phyloP scores from a whole-genome alignment of 139 green algal genomes.

The Chlamydomonas eustigma region DNA sequence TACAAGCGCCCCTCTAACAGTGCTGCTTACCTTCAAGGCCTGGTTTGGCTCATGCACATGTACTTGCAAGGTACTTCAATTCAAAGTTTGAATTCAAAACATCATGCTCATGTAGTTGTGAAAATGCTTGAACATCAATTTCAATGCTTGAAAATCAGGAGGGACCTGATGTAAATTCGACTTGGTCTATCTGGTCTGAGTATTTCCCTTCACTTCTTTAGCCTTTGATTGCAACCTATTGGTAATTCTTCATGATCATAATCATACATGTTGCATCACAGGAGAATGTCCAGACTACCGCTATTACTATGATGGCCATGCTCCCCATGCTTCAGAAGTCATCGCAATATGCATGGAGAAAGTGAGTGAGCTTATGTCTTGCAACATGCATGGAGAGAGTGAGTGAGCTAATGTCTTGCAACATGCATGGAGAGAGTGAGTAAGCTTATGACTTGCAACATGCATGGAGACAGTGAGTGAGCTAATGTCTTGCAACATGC shows the following conservation, averaged over 20 bases:
- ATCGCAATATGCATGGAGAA: neutral
- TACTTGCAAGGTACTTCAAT: conserved; percentile 57
- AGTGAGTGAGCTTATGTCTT: too few relatives aligned
- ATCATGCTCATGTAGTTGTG: neutral
- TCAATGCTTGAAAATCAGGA: neutral
- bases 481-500: too few relatives aligned
- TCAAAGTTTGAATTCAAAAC: neutral
- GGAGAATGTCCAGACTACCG: conserved; percentile 63
- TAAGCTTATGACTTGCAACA: too few relatives aligned
- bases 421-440: too few relatives aligned
- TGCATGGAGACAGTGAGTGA: too few relatives aligned
- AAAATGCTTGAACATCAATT: neutral
- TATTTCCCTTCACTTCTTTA: too few relatives aligned
- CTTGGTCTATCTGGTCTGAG: too few relatives aligned
- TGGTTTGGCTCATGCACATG: conserved; percentile 78
- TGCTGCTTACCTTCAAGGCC: conserved; percentile 25
- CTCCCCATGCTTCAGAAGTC: conserved; percentile 11
- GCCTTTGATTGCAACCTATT: neutral
- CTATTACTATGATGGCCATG: conserved; percentile 28
- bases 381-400: too few relatives aligned
- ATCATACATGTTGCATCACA: neutral
- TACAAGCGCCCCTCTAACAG: neutral
- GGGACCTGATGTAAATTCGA: too few relatives aligned
- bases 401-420: too few relatives aligned
- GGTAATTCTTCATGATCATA: neutral